Conservation (phyloP, 441 rosid genomes). For the Erysimum cheiri region DNA sequence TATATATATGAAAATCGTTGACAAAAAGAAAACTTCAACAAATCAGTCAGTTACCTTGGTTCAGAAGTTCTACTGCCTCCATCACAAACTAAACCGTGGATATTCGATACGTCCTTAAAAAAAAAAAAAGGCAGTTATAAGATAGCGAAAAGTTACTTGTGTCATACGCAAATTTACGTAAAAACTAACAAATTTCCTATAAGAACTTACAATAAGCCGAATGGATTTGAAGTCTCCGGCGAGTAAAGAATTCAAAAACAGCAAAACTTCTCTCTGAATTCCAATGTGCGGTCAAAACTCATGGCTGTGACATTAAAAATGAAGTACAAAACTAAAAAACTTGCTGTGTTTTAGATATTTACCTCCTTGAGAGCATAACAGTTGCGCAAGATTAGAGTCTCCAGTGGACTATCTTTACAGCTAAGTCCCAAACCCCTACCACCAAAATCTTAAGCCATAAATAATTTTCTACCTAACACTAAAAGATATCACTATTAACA, state of each 20-base stretch:
- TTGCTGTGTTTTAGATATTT: slow-evolving; percentile 8
- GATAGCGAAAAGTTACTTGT: background rate
- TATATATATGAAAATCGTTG: background rate
- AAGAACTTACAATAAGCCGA: slow-evolving; percentile 36
- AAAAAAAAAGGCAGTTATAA: background rate
- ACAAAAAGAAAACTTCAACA: background rate
- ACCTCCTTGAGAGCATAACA: slow-evolving; percentile 33
- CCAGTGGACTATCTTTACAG: slow-evolving; percentile 32
- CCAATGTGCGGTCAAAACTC: slow-evolving; percentile 16
- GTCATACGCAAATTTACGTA: background rate
- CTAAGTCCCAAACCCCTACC: slow-evolving; percentile 33
- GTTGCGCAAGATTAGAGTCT: slow-evolving; percentile 39
- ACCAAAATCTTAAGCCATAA: slow-evolving; percentile 30
- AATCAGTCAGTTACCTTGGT: slow-evolving; percentile 34
- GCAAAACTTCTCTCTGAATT: slow-evolving; percentile 37
- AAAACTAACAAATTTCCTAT: background rate
- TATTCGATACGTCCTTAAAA: slow-evolving; percentile 31
- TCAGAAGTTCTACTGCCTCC: slow-evolving; percentile 15
- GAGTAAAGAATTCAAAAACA: slow-evolving; percentile 39
- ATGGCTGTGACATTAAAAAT: slow-evolving; percentile 9
- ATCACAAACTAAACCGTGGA: slow-evolving; percentile 24
- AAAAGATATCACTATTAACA: background rate
- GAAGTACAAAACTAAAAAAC: background rate
- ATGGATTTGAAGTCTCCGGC: slow-evolving; percentile 40
- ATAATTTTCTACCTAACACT: slow-evolving; percentile 6